Base-by-base conservation (phyloP, 768 basidiomycete species). In the Aureoboletus auriporus region DNA sequence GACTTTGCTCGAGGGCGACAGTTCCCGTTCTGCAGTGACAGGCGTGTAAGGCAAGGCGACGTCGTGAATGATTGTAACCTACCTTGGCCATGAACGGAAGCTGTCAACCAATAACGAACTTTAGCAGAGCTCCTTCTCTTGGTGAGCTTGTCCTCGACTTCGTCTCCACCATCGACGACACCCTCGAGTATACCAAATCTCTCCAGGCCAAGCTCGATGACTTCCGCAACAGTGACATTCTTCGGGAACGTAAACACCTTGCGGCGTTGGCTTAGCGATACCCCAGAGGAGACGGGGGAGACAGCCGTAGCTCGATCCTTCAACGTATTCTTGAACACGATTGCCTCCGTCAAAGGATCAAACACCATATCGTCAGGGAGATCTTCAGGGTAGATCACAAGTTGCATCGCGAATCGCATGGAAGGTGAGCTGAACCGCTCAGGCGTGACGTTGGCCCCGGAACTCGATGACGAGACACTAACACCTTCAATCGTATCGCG, bases 91-190 rank as follows among this genome's bases (percentile, higher is more conserved):
- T 74, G 73, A 9, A 63, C 51, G 54, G 78, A 71, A 20, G 84
- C 78, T 10, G 77, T 73, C 46, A 99, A 70, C n/a, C 80, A 80
- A 64, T 98, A 98, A 46, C 92, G 76, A 31, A 97, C 89, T 49
- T 89, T 77, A 8, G 79, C 67, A 7, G 79, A 74, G 62, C 91
- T 95, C 54, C 85, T 76, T 50, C 93, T 74, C 69, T 93, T 92
- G 7, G 79, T 75, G 30, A 84, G 73, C 64, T 95, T 93, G 63
- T 97, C 95, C 67, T 99, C 96, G 1, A 99, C 80, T 60, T 97
- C 95, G 65, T 99, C 96, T 1, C 96, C 96, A 2, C 96, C 96
- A 65, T 97, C 94, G 3, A 98, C 95, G 2, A 99, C 93, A n/a
- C 94, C 96, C 34, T 96, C 95, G 31, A 80, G 72, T 47, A 99